Percentiles rank a stretch among this genome's conserved stretches.
phyloP scores from a whole-genome alignment of 164 flowering plant genomes.

The Piper betle region DNA sequence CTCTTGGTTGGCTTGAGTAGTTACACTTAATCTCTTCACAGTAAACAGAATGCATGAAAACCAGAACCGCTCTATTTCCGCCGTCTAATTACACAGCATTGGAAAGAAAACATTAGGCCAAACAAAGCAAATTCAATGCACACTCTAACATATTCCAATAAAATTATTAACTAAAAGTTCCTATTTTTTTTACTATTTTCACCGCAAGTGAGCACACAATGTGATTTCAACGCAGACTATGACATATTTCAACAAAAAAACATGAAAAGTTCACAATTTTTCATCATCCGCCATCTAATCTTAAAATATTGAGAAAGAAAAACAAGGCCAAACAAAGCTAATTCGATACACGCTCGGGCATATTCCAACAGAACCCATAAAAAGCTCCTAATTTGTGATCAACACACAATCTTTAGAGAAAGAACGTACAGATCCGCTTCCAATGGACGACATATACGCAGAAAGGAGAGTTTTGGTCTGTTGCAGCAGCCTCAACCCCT shows the following conservation, averaged over 20 bases:
- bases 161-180: too few species aligned
- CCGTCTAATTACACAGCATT: slow-evolving; percentile 31
- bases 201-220: too few species aligned
- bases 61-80: slow-evolving; percentile 75
- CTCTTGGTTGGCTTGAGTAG: slow-evolving; percentile 6
- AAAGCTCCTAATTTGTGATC: not conserved
- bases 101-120: not conserved
- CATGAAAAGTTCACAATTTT: too few species aligned
- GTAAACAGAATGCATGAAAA: slow-evolving; percentile 61
- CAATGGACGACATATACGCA: slow-evolving; percentile 39
- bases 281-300: too few species aligned
- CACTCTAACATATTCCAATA: not conserved
- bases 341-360: not conserved
- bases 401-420: not conserved
- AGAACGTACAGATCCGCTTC: slow-evolving; percentile 42
- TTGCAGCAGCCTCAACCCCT: slow-evolving; percentile 40
- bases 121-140: not conserved
- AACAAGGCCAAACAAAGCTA: not conserved
- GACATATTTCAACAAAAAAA: too few species aligned
- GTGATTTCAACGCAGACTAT: too few species aligned
- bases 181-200: too few species aligned
- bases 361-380: not conserved
- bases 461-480: slow-evolving; percentile 52
- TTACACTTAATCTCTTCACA: slow-evolving; percentile 46
- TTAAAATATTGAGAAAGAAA: not conserved